A percentile compares a stretch with the other conserved stretches of the same genome.
phyloP scores from a whole-genome alignment of 495 filamentous ascomycete species.

The Neurospora africana region DNA sequence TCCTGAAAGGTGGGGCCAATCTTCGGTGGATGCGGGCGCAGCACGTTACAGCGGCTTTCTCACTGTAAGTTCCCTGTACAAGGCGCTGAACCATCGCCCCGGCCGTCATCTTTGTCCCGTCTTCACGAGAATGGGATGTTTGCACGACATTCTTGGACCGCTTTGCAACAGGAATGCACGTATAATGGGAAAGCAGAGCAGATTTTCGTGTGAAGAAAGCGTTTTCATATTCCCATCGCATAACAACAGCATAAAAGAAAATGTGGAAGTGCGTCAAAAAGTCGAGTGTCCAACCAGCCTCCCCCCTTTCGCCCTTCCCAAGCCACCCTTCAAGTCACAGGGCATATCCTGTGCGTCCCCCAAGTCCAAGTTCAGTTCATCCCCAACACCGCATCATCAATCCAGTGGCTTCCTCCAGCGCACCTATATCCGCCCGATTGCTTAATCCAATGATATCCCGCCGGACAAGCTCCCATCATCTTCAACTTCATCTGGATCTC shows the following conservation, averaged over 20 bases:
- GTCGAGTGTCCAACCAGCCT: background rate
- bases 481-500: constrained; percentile 32
- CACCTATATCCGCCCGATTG: no score
- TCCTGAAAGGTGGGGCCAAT: background rate
- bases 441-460: constrained; percentile 45
- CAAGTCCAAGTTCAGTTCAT: background rate
- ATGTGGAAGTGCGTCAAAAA: background rate
- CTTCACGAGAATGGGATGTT: background rate
- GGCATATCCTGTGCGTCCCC: no score
- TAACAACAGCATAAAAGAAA: background rate
- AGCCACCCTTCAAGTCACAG: no score
- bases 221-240: no score
- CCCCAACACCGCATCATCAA: no score
- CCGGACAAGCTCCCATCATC: constrained; percentile 38
- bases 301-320: background rate
- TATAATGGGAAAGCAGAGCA: fast-evolving
- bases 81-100: background rate
- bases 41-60: background rate
- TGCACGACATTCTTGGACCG: background rate
- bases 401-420: no score
- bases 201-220: background rate
- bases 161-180: fast-evolving
- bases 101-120: background rate
- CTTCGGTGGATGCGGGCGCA: background rate
- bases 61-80: background rate